A percentile compares a stretch with the other conserved stretches of the same genome.
phyloP scores from a whole-genome alignment of 78 protist species.

The Emiliania huxleyi region DNA sequence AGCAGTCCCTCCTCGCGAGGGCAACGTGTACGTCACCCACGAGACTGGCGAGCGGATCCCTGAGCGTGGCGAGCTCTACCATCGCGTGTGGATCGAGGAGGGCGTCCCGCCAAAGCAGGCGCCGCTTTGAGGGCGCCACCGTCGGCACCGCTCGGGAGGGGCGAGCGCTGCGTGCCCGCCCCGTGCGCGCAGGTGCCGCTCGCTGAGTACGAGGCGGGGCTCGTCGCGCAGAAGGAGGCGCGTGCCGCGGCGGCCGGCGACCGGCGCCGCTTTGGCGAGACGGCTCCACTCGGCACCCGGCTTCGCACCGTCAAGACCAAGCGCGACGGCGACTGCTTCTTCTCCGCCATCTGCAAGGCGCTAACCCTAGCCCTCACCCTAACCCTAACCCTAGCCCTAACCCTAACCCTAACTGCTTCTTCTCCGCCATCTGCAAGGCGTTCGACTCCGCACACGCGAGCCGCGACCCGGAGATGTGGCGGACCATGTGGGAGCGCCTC shows the following conservation, averaged over 20 bases:
- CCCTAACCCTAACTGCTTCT: too few species aligned
- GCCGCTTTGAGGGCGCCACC: too few species aligned
- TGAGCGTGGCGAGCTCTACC: not conserved
- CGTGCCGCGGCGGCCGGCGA: not conserved
- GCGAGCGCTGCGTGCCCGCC: too few species aligned
- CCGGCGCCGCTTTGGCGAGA: not conserved
- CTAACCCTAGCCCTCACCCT: too few species aligned
- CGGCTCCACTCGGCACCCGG: not conserved
- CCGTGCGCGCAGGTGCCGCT: too few species aligned
- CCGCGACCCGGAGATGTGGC: not conserved
- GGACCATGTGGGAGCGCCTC: too few species aligned
- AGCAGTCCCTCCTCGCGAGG: not conserved
- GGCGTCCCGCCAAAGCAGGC: conserved; percentile 2
- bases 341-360: not conserved
- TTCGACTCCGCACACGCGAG: not conserved
- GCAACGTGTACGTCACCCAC: not conserved
- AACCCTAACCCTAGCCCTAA: too few species aligned
- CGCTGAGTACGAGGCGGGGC: not conserved
- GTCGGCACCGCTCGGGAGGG: too few species aligned
- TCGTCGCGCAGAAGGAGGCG: not conserved
- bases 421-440: too few species aligned
- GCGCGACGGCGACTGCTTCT: not conserved
- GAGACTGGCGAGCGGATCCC: not conserved
- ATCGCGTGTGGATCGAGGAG: not conserved
- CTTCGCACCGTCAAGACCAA: not conserved